A percentile compares a stretch with the other conserved stretches of the same genome.
Conservation (phyloP, 371 early-diverging fungal species). For the Syncephalastrum racemosum region DNA sequence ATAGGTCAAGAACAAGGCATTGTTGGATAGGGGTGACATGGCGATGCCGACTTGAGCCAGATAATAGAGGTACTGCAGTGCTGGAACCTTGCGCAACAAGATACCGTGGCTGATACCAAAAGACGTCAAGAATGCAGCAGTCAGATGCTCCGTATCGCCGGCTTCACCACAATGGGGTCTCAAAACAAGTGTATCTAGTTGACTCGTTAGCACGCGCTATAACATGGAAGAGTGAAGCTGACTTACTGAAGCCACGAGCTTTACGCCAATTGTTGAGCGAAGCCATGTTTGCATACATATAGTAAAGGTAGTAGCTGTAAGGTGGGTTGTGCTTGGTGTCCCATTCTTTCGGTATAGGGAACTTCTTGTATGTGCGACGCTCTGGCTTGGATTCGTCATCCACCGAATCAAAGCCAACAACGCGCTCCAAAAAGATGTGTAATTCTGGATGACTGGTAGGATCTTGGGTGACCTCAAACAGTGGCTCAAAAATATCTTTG, state of each 20-base stretch:
- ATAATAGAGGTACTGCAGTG: constrained; percentile 96
- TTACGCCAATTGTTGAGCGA: constrained; percentile 87
- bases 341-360: constrained; percentile 90
- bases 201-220: background rate
- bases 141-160: constrained; percentile 96
- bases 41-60: constrained; percentile 96
- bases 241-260: constrained; percentile 77
- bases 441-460: constrained; percentile 86
- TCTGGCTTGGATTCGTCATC: constrained; percentile 98
- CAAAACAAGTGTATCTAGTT: constrained; percentile 84
- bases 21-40: constrained; percentile 98
- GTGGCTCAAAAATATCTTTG: constrained; percentile 87
- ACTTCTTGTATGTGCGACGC: constrained; percentile 78
- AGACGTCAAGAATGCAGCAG: constrained; percentile 90
- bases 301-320: constrained; percentile 97
- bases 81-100: constrained; percentile 94
- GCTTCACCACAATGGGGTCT: constrained; percentile 98
- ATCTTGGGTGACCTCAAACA: constrained; percentile 92
- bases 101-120: constrained; percentile 97
- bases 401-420: constrained; percentile 96
- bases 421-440: constrained; percentile 92
- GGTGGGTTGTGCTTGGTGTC: constrained; percentile 83
- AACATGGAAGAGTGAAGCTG: background rate
- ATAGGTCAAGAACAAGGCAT: constrained; percentile 95
- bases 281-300: constrained; percentile 91